Evolutionary conservation across 176 grass and related monocot species (phyloP), one percentile per base, ranked within the genome.

Genomic region (Triticum monococcum): DNA sequence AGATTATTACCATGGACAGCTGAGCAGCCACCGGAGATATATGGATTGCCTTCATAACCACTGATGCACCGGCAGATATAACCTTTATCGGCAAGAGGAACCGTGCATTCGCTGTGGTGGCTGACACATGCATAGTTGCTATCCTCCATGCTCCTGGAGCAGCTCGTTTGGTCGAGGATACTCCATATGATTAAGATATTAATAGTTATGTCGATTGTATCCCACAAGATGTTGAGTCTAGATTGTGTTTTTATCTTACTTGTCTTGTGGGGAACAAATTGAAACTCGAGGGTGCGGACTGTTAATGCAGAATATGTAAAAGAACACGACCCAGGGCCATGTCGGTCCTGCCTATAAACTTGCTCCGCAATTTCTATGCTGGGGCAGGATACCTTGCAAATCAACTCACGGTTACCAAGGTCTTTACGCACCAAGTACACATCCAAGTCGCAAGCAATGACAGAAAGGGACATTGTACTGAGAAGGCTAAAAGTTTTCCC

Each of bases 61-160:
- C 7, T 75, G 40, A 24, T 75, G 72, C 72, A 75, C 23, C 12
- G 7, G 72, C 72, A 75, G n/a, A 75, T 3, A 75, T 75, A 75
- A 75, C 72, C 72, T 28, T 26, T 3, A 45, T 25, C 13, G 3
- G 7, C 26, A 2, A 17, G 2, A 48, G 12, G 6, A 67, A 17
- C 7, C 16, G 7, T 30, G 41, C 72, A 75, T 28, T 75, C 24
- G 24, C 72, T 75, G 72, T 75, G 72, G 72, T 75, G 23, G 24
- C 41, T 75, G 72, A 50, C 41, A 50, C 72, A 75, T 75, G 72
- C 72, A 75, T 75, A 75, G 24, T 75, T 75, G 72, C 7, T 75
- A 75, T 75, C 41, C 28, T 50, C 41, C n/a, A 1, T 28, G 24
- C 41, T 75, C 23, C 72, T 75, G 41, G 23, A 13, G 41, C 72